Evolutionary conservation across 2,329 filamentous ascomycete species (phyloP).

Genomic region (Byssochlamys sp.): DNA sequence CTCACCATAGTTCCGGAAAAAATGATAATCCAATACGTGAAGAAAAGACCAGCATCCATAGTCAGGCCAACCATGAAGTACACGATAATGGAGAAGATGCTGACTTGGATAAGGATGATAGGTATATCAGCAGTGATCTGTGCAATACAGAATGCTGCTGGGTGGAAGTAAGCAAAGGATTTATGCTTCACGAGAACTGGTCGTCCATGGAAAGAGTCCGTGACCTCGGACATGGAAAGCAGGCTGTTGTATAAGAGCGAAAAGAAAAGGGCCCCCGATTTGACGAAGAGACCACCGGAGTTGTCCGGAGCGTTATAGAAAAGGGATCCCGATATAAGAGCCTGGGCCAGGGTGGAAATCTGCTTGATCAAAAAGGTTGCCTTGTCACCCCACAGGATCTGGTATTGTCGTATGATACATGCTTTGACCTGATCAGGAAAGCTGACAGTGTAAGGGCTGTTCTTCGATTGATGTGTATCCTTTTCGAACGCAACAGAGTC

Average conservation of each 20-base stretch:
- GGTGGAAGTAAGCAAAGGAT: conserved; percentile 49
- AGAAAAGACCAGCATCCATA: conserved; percentile 45
- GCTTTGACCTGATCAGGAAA: conserved; percentile 49
- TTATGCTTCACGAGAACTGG: conserved; percentile 53
- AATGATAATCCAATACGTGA: conserved; percentile 52
- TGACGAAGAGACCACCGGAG: conserved; percentile 53
- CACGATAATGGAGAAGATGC: conserved; percentile 47
- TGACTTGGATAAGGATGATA: conserved; percentile 51
- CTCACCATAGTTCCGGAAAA: conserved; percentile 44
- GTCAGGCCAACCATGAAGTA: conserved; percentile 58
- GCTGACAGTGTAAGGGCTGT: conserved; percentile 48
- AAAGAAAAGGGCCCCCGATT: conserved; percentile 56
- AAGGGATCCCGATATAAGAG: conserved; percentile 55
- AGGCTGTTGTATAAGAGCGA: conserved; percentile 54
- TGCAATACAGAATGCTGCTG: conserved; percentile 36
- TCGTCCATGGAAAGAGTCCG: conserved; percentile 51
- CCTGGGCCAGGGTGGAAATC: conserved; percentile 47
- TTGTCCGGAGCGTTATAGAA: conserved; percentile 56
- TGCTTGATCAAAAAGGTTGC: conserved; percentile 56
- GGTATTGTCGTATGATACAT: conserved; percentile 52
- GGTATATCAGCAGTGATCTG: conserved; percentile 44
- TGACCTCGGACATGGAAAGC: conserved; percentile 58
- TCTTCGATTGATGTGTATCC: conserved; percentile 43
- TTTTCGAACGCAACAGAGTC: conserved; percentile 47
- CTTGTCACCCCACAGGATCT: conserved; percentile 57